Evolutionary conservation across 768 basidiomycete species (phyloP).

Genomic region (Podaxis sp.): DNA sequence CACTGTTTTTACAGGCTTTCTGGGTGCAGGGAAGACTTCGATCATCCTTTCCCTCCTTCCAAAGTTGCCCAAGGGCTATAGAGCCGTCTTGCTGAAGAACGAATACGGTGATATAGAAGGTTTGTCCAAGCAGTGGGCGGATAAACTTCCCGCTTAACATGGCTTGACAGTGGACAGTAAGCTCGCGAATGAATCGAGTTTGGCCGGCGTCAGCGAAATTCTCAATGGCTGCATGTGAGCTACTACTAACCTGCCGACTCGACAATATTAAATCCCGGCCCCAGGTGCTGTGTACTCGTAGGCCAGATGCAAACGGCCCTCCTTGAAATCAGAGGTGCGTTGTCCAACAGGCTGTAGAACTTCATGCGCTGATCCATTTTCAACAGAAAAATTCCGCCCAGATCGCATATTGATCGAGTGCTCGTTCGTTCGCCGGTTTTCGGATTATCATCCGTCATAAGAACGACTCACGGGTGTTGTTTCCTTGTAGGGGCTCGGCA

Average conservation of each 20-base stretch:
- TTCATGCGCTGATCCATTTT: background rate
- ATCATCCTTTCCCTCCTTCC: conserved; percentile 81
- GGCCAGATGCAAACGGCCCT: conserved; percentile 93
- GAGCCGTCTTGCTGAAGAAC: conserved; percentile 89
- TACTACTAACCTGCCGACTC: background rate
- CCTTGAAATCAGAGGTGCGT: conserved; percentile 75
- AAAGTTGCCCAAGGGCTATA: conserved; percentile 80
- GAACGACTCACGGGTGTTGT: background rate
- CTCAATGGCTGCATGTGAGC: conserved; percentile 93
- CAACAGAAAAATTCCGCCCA: conserved; percentile 71
- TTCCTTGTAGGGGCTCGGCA: conserved; percentile 69
- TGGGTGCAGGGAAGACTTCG: conserved; percentile 78
- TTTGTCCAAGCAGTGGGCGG: conserved; percentile 19
- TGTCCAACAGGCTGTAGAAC: background rate
- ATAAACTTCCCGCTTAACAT: background rate
- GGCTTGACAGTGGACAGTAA: conserved; percentile 74
- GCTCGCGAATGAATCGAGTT: conserved; percentile 76
- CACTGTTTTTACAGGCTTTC: conserved; percentile 94
- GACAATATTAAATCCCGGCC: background rate
- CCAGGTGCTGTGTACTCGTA: conserved; percentile 89
- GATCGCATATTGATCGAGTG: conserved; percentile 95
- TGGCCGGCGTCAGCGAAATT: conserved; percentile 89
- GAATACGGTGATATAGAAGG: conserved; percentile 95
- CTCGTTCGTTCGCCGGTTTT: conserved; percentile 51
- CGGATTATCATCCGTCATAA: background rate